Evolutionary conservation across 768 basidiomycete genomes (phyloP).

Genomic region (Suillus brevipes): DNA sequence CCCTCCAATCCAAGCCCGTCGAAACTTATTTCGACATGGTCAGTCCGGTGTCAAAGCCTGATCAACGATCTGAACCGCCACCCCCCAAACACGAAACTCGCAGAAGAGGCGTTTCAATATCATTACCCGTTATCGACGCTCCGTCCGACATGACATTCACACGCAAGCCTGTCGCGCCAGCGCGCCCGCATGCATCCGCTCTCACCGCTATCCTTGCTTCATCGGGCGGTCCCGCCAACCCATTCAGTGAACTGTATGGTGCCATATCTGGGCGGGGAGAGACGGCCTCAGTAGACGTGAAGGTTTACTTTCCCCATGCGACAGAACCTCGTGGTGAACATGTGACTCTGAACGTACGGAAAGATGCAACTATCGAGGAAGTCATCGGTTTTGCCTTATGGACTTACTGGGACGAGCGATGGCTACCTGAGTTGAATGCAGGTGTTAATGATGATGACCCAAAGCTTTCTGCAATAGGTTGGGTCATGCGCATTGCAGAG

Average conservation of each 20-base stretch:
- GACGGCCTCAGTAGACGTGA: constrained; percentile 60
- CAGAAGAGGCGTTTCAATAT: constrained; percentile 31
- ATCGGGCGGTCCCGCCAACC: constrained; percentile 64
- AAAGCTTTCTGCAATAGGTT: constrained; percentile 77
- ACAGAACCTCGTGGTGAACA: constrained; percentile 56
- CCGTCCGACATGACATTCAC: constrained; percentile 45
- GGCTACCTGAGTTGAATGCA: constrained; percentile 76
- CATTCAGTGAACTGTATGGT: constrained; percentile 85
- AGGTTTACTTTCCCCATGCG: constrained; percentile 86
- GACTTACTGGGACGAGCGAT: constrained; percentile 90
- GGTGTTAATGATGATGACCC: constrained; percentile 62
- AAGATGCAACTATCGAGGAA: constrained; percentile 92
- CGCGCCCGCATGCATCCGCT: constrained; percentile 54
- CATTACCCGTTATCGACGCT: constrained; percentile 19
- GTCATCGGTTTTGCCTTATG: constrained; percentile 91
- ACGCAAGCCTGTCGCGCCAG: constrained; percentile 48
- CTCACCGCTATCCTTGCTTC: constrained; percentile 76
- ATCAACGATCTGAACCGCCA: constrained; percentile 19
- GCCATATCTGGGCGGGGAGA: constrained; percentile 79
- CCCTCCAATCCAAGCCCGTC: constrained; percentile 27
- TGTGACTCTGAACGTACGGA: constrained; percentile 75
- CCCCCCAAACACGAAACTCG: constrained; percentile 28
- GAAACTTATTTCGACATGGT: constrained; percentile 59
- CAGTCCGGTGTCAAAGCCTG: constrained; percentile 38
- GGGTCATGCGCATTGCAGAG: constrained; percentile 93